phyloP scores from a whole-genome alignment of 2,329 filamentous ascomycete genomes.

The Hymenoscyphus salicellus region DNA sequence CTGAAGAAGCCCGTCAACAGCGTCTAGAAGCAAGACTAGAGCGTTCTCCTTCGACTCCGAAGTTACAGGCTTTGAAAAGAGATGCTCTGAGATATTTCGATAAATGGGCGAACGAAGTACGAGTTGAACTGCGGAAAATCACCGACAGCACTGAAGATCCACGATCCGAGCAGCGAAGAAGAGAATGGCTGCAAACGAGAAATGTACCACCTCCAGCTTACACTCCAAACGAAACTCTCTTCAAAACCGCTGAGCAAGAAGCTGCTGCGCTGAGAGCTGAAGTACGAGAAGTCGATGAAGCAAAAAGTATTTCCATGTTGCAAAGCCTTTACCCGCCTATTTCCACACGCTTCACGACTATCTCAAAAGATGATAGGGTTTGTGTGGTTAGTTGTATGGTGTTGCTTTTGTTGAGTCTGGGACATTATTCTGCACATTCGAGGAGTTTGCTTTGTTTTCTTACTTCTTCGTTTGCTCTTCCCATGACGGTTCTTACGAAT shows the following conservation, averaged over 20 bases:
- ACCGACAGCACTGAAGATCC: slow-evolving; percentile 48
- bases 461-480: slow-evolving; percentile 63
- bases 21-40: slow-evolving; percentile 28
- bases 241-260: slow-evolving; percentile 17
- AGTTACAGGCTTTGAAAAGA: slow-evolving; percentile 41
- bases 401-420: slow-evolving; percentile 66
- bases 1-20: slow-evolving; percentile 19
- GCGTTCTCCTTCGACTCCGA: slow-evolving; percentile 21
- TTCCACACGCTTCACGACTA: slow-evolving; percentile 52
- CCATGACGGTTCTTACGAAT: slow-evolving; percentile 58
- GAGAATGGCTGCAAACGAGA: slow-evolving; percentile 33
- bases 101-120: slow-evolving; percentile 70
- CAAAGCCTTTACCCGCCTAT: slow-evolving; percentile 54
- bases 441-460: slow-evolving; percentile 66
- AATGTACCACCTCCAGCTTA: slow-evolving; percentile 31
- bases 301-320: slow-evolving; percentile 44
- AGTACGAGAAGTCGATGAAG: slow-evolving; percentile 32
- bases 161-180: slow-evolving; percentile 44
- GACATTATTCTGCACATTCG: slow-evolving; percentile 73
- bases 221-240: slow-evolving; percentile 20
- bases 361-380: slow-evolving; percentile 56
- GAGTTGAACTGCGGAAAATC: slow-evolving; percentile 69
- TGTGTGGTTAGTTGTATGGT: slow-evolving; percentile 68
- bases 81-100: slow-evolving; percentile 68
- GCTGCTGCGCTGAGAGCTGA: slow-evolving; percentile 32